Conservation (phyloP, 805 yeast genomes). For the Metschnikowia vanudenii region DNA sequence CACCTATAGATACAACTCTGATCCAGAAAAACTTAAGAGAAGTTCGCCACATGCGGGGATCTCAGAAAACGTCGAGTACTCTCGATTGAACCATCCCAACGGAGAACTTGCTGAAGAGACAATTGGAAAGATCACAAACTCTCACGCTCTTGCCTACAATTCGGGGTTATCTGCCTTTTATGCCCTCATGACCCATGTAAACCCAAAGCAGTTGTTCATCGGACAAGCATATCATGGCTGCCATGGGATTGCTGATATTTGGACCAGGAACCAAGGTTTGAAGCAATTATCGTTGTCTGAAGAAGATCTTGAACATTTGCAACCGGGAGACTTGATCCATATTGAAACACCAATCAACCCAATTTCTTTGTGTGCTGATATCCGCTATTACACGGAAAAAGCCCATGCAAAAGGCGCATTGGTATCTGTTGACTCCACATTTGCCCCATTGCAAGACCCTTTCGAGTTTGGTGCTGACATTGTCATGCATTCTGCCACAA, state of each 20-base stretch:
- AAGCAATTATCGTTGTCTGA: slow-evolving; percentile 39
- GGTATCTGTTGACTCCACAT: slow-evolving; percentile 77
- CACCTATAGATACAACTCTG: slow-evolving; percentile 64
- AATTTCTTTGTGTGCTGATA: slow-evolving; percentile 62
- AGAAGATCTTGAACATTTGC: slow-evolving; percentile 45
- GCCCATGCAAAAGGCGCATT: slow-evolving; percentile 80
- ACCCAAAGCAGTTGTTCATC: slow-evolving; percentile 73
- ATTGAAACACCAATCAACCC: slow-evolving; percentile 91
- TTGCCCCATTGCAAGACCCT: slow-evolving; percentile 85
- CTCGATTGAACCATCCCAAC: slow-evolving; percentile 75
- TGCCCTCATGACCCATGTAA: slow-evolving; percentile 65
- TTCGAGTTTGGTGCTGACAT: slow-evolving; percentile 82
- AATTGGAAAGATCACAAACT: slow-evolving; percentile 57
- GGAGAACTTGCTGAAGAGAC: slow-evolving; percentile 65
- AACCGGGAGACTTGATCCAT: slow-evolving; percentile 74
- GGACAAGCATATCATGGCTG: slow-evolving; percentile 87
- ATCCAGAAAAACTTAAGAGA: slow-evolving; percentile 58
- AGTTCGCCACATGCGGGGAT: slow-evolving; percentile 36
- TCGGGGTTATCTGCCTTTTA: slow-evolving; percentile 82
- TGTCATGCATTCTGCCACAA: slow-evolving; percentile 91
- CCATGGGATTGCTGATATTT: slow-evolving; percentile 63
- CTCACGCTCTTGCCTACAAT: slow-evolving; percentile 65
- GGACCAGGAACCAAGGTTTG: slow-evolving; percentile 59
- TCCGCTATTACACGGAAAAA: slow-evolving; percentile 57
- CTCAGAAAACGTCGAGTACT: slow-evolving; percentile 41